phyloP scores from a whole-genome alignment of 2,329 filamentous ascomycete species.

The Ophiostoma triangulosporum region DNA sequence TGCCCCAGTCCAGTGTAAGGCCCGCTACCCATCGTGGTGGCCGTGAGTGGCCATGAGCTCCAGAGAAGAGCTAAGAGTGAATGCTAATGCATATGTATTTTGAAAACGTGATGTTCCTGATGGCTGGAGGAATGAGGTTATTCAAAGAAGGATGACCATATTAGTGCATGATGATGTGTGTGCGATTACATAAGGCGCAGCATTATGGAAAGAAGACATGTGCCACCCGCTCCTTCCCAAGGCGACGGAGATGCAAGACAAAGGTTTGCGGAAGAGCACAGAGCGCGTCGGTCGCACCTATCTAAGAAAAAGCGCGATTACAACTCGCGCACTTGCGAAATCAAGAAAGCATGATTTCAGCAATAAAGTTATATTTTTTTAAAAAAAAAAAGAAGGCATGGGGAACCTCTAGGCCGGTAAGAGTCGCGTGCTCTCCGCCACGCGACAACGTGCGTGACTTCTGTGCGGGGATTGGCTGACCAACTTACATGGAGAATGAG shows the following conservation, averaged over 20 bases:
- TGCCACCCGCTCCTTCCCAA: not conserved
- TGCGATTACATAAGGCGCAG: too few species aligned
- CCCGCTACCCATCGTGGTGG: conserved; percentile 11
- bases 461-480: conserved; percentile 11
- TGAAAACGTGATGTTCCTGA: too few species aligned
- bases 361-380: too few species aligned
- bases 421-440: conserved; percentile 14
- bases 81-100: too few species aligned
- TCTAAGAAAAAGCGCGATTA: too few species aligned
- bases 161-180: not conserved
- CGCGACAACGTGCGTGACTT: conserved; percentile 12
- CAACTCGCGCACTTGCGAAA: not conserved
- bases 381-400: not conserved
- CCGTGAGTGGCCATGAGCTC: conserved; percentile 10
- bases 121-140: too few species aligned
- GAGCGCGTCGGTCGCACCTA: not conserved
- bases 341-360: too few species aligned
- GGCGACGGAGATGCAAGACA: not conserved
- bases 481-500: conserved; percentile 4
- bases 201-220: not conserved
- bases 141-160: too few species aligned
- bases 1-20: not conserved
- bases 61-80: not conserved
- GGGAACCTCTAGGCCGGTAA: not conserved
- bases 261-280: not conserved